Base-by-base conservation (phyloP, 2,329 filamentous ascomycete genomes). In the Arthrinium phaeospermum region DNA sequence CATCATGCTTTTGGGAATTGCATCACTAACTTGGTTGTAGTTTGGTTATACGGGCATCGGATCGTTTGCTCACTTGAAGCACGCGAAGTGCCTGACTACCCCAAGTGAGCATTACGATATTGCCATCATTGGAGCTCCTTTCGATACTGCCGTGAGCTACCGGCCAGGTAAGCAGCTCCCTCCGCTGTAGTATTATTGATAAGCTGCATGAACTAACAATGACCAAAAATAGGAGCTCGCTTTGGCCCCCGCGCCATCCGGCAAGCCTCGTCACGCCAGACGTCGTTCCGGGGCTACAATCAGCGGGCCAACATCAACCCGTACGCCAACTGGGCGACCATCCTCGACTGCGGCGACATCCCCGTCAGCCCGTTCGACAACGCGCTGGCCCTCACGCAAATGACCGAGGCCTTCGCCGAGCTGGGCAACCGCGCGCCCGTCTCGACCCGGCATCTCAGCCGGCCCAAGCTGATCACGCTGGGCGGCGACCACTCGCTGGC, bases 261-360 rank as follows among this genome's bases (percentile, higher is more conserved):
- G 71, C 91, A 93, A 51, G 95, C 94, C 53, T 96, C 94, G 45
- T 88, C 92, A 10, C 91, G 95, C 27, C 95, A 98, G 83, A 94
- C 92, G 19, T 88, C 91, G 3, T 94, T 93, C 81, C 90, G 94
- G 57, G 93, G 92, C 79, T 95, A 93, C 88, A 98, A 98, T 82
- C 90, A 93, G 2, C 91, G 94, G 30, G 94, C 94, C 1, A 88
- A 88, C 51, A 88, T 98, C 76, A 98, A 98, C 82, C 94, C 95
- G 0, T 98, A 96, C 83, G 85, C 86, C 53, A 92, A 89, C 71
- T 96, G 93, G 92, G 93, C 93, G 0, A 90, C 85, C 51, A 90
- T 98, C 73, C 86, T 96, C 69, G 95, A 98, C 85, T 98, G 95
- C 81, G 95, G 95, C 67, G 95, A 98, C 80, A 94, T 98, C 71